These are phyloP conservation scores for Penicillium atrosanguineum DNA, from an alignment of 495 filamentous ascomycete species.

Conservation along the genomic window DNA sequence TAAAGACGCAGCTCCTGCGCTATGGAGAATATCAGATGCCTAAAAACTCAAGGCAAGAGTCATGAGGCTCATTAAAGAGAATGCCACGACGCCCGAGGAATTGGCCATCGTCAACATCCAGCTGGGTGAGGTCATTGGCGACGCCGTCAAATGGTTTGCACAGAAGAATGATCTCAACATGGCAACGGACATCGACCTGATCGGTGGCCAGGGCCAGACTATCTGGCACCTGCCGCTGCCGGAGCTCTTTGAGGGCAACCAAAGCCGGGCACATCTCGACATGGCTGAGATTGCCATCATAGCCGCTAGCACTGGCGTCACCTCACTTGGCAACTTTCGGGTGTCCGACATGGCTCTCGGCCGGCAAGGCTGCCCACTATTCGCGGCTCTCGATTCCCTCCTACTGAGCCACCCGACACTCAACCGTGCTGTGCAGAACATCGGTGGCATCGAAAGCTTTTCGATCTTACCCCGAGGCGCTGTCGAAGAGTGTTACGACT, in stretches of 20 bases:
- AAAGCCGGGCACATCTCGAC: constrained; percentile 24
- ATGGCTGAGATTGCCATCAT: constrained; percentile 31
- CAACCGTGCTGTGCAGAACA: constrained; percentile 50
- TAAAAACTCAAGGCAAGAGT: constrained; percentile 16
- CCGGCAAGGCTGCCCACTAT: constrained; percentile 31
- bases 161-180: constrained; percentile 14
- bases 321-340: constrained; percentile 29
- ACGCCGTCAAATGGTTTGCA: constrained; percentile 34
- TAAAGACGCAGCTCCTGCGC: constrained; percentile 31
- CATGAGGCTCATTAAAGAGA: constrained; percentile 41
- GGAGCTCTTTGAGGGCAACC: constrained; percentile 24
- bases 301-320: constrained; percentile 28
- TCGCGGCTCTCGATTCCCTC: constrained; percentile 36
- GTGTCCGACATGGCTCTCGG: constrained; percentile 29
- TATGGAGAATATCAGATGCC: constrained; percentile 6
- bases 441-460: constrained; percentile 50
- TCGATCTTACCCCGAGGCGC: constrained; percentile 35
- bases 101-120: constrained; percentile 43
- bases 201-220: constrained; percentile 25
- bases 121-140: constrained; percentile 41
- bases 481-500: constrained; percentile 37
- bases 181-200: constrained; percentile 20
- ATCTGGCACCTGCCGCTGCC: constrained; percentile 25
- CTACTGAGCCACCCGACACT: constrained; percentile 47
- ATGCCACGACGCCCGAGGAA: constrained; percentile 40